Percentiles rank a stretch among this genome's conserved stretches.
phyloP scores from a whole-genome alignment of 2,329 filamentous ascomycete genomes.

The Capronia epimyces region DNA sequence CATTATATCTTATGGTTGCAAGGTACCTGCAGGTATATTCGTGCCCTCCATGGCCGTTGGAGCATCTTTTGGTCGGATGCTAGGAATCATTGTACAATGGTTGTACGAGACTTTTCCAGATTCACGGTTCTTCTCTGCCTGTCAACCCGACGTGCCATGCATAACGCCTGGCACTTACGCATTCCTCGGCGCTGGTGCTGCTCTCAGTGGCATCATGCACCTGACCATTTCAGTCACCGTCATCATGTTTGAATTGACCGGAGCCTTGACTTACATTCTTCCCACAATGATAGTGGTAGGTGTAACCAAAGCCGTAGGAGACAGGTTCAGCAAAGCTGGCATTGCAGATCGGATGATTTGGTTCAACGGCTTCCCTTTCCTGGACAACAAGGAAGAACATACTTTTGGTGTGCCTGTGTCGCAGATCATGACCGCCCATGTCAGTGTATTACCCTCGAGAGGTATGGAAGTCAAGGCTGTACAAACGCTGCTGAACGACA shows the following conservation, averaged over 20 bases:
- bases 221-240: conserved; percentile 94
- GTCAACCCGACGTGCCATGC: conserved; percentile 84
- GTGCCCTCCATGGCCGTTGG: conserved; percentile 97
- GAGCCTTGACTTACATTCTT: conserved; percentile 92
- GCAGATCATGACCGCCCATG: conserved; percentile 77
- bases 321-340: conserved; percentile 88
- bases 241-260: conserved; percentile 98
- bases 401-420: conserved; percentile 93
- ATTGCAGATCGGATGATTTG: conserved; percentile 98
- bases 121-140: conserved; percentile 80
- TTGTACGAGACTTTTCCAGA: conserved; percentile 77
- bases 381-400: conserved; percentile 96
- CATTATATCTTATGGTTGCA: conserved; percentile 94
- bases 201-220: conserved; percentile 95
- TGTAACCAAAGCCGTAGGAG: conserved; percentile 87
- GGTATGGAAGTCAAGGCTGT: conserved; percentile 72
- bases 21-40: conserved; percentile 95
- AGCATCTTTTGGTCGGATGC: conserved; percentile 83
- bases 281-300: conserved; percentile 99
- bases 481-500: conserved; percentile 68
- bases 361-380: conserved; percentile 94
- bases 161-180: conserved; percentile 98
- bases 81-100: conserved; percentile 91
- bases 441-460: conserved; percentile 61
- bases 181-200: conserved; percentile 85